These are phyloP conservation scores for Actinidia chinensis DNA, from an alignment of 179 eudicot species.

Conservation along the genomic window DNA sequence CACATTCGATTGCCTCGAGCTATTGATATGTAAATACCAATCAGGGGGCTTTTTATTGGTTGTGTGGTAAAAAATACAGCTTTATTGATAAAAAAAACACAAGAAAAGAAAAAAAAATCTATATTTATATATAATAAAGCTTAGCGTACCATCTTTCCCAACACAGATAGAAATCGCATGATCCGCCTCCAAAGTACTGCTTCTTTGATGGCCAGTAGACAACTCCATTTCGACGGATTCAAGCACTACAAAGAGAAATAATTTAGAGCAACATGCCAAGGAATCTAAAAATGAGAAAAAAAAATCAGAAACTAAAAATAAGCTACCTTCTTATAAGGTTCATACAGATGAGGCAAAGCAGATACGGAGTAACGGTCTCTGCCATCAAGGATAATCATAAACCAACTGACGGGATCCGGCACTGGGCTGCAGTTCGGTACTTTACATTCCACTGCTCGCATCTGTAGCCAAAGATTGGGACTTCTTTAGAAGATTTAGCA, in stretches of 20 bases:
- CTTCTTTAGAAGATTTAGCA: conserved; percentile 45
- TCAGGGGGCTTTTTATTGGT: background rate
- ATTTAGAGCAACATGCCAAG: background rate
- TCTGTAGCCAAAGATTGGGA: conserved; percentile 21
- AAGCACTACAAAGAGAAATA: conserved; percentile 49
- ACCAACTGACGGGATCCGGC: conserved; percentile 31
- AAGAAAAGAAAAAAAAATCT: background rate
- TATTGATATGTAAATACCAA: background rate
- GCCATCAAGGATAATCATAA: conserved; percentile 97
- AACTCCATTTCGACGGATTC: conserved; percentile 57
- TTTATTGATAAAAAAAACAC: background rate
- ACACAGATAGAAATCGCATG: conserved; percentile 78
- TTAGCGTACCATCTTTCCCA: conserved; percentile 76
- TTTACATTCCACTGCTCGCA: conserved; percentile 14
- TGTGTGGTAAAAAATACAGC: background rate
- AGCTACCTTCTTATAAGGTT: conserved; percentile 69
- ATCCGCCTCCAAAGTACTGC: conserved; percentile 96
- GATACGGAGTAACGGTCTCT: conserved; percentile 80
- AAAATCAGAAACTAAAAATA: conserved; percentile 8
- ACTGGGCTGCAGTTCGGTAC: conserved; percentile 25
- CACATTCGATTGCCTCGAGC: background rate
- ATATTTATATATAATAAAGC: background rate
- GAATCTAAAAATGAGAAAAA: background rate
- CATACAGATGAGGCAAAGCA: conserved; percentile 62
- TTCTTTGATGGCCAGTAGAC: conserved; percentile 94